Evolutionary conservation across 495 filamentous ascomycete genomes (phyloP).

Genomic region (Penicillium soppii): DNA sequence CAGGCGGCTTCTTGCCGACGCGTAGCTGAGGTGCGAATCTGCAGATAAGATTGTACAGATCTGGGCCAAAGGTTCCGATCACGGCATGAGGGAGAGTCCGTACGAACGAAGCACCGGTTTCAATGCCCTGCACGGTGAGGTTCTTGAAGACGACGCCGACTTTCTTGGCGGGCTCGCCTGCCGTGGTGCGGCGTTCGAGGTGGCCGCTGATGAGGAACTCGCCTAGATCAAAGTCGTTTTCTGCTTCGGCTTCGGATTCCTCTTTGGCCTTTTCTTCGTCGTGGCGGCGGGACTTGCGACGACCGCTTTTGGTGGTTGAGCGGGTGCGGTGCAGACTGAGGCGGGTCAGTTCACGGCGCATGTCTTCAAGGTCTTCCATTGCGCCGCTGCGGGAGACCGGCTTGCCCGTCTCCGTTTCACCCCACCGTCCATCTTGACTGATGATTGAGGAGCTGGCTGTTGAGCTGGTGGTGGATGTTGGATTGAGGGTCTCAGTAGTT

Average conservation of each 20-base stretch:
- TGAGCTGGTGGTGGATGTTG: slow-evolving; percentile 16
- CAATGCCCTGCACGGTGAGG: slow-evolving; percentile 72
- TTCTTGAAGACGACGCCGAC: slow-evolving; percentile 83
- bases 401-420: slow-evolving; percentile 66
- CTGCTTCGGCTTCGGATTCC: slow-evolving; percentile 26
- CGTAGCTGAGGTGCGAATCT: slow-evolving; percentile 63
- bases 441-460: slow-evolving; percentile 20
- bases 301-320: slow-evolving; percentile 29
- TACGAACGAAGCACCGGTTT: slow-evolving; percentile 65
- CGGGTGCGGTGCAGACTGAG: slow-evolving; percentile 53
- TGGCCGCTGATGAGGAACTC: slow-evolving; percentile 77
- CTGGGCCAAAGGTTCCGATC: slow-evolving; percentile 80
- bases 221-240: slow-evolving; percentile 66
- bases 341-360: slow-evolving; percentile 63
- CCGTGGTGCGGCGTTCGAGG: slow-evolving; percentile 71
- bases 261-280: slow-evolving; percentile 38
- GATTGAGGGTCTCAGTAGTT: slow-evolving; percentile 10
- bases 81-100: slow-evolving; percentile 76
- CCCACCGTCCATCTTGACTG: slow-evolving; percentile 64
- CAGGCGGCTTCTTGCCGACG: slow-evolving; percentile 48
- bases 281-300: slow-evolving; percentile 23
- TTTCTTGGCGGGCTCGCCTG: slow-evolving; percentile 71
- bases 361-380: slow-evolving; percentile 69
- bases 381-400: slow-evolving; percentile 61
- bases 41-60: slow-evolving; percentile 69